Conservation (phyloP, 768 basidiomycete species). For the Boletus bicolor region DNA sequence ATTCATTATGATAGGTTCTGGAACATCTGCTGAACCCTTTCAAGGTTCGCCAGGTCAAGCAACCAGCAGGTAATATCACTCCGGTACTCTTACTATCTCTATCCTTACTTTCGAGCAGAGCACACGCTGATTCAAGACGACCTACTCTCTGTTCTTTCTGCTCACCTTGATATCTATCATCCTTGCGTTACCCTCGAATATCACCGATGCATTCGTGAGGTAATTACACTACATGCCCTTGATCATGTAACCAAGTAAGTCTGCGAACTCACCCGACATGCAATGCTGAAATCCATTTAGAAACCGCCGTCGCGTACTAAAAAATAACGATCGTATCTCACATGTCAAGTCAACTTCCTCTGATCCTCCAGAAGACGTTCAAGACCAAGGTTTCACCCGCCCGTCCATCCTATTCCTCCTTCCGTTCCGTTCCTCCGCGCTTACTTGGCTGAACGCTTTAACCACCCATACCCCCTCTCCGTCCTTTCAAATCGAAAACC, state of each 20-base stretch:
- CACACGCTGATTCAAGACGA: constrained; percentile 59
- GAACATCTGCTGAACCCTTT: constrained; percentile 58
- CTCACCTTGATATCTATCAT: constrained; percentile 75
- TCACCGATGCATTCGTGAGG: constrained; percentile 63
- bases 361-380: constrained; percentile 67
- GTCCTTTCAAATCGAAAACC: constrained; percentile 84
- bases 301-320: constrained; percentile 84
- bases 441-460: constrained; percentile 79
- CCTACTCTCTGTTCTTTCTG: constrained; percentile 59
- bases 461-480: constrained; percentile 70
- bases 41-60: constrained; percentile 48
- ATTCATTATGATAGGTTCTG: constrained; percentile 41
- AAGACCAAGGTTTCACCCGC: constrained; percentile 97
- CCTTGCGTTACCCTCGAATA: constrained; percentile 63
- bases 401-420: constrained; percentile 90
- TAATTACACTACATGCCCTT: constrained; percentile 72
- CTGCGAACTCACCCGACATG: background rate
- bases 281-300: constrained; percentile 38
- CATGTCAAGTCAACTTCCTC: constrained; percentile 57
- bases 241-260: constrained; percentile 87
- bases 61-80: constrained; percentile 44
- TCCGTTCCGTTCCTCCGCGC: constrained; percentile 88
- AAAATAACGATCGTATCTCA: constrained; percentile 91
- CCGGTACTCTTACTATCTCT: background rate
- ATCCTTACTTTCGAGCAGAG: constrained; percentile 34